Evolutionary conservation across 257 asterid species (phyloP), one percentile per base, ranked within the genome.

Genomic region (Henckelia pumila): DNA sequence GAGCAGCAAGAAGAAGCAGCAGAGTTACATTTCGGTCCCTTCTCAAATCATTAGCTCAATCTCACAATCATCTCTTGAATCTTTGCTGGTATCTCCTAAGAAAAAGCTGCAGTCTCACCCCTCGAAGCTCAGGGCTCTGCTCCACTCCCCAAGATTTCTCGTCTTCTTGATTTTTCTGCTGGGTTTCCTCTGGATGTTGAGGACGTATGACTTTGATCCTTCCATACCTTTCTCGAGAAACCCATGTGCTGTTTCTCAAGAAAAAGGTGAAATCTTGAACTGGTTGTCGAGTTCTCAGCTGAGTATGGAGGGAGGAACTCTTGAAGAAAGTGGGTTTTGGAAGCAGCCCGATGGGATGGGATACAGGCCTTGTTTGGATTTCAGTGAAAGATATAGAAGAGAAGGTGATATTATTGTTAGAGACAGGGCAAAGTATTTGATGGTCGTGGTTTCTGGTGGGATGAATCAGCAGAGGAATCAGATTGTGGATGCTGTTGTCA

Each of bases 401-500:
- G 83, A 76, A 56, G 82, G 92, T 65, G 63, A 20, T 21, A 76
- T 55, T 32, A 68, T 92, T 71, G 85, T 84, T 29, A 82, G 77
- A 77, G 97, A 85, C 25, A 79, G 93, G 72, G 82, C 67, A 0
- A 90, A 82, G 81, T 93, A 90, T 66, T 55, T 93, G 81, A 67
- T 93, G 80, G 97, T 86, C 33, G 99, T 93, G 78, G 99, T 89
- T 68, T 60, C 99, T 21, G 99, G 99, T 5, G 99, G 99, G 55
- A 68, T 90, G 84, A 93, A 93, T 79, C 99, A 93, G 83, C 99
- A 93, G 82, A 83, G 97, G 86, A 90, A 93, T 78, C 99, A 93
- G 82, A 90, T 93, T 78, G 97, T 93, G 59, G 99, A 93, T 78
- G 97, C 99, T 52, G 99, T 93, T 5, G 96, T 93, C 30, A 90